Percentiles rank a stretch among this genome's conserved stretches.
Evolutionary conservation across 2,329 filamentous ascomycete species (phyloP).

Genomic region (Clarireedia homoeocarpa): DNA sequence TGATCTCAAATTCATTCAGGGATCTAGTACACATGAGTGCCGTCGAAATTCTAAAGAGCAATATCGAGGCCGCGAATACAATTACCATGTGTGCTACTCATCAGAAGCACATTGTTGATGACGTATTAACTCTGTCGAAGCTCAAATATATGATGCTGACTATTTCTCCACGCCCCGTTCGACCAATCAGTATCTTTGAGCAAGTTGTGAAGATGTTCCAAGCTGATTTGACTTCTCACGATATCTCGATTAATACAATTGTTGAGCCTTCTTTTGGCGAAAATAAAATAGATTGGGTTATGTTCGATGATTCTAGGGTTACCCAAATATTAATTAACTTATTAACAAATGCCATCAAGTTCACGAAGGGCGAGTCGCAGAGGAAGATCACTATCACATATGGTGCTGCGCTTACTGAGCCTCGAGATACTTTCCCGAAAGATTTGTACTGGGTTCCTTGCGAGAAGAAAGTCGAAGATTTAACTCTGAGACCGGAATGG

Average conservation of each 20-base stretch:
- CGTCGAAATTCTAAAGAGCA: constrained; percentile 42
- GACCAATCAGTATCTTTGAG: constrained; percentile 53
- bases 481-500: constrained; percentile 24
- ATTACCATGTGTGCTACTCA: constrained; percentile 73
- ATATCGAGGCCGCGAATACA: constrained; percentile 68
- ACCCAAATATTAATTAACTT: constrained; percentile 77
- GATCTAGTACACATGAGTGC: constrained; percentile 28
- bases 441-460: constrained; percentile 19
- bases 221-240: constrained; percentile 60
- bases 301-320: constrained; percentile 65
- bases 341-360: constrained; percentile 76
- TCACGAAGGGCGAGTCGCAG: constrained; percentile 57
- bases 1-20: constrained; percentile 45
- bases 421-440: constrained; percentile 12
- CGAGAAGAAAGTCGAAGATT: constrained; percentile 11
- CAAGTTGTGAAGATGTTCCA: constrained; percentile 72
- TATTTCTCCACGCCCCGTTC: constrained; percentile 61
- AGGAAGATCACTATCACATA: constrained; percentile 44
- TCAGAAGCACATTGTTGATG: constrained; percentile 72
- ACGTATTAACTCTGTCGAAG: constrained; percentile 66
- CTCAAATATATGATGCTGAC: constrained; percentile 68
- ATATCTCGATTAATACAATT: constrained; percentile 57
- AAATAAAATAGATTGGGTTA: constrained; percentile 55
- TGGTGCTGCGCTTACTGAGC: constrained; percentile 13
- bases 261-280: constrained; percentile 55